phyloP scores from a whole-genome alignment of 495 filamentous ascomycete species.

The Hamigera avellanea region DNA sequence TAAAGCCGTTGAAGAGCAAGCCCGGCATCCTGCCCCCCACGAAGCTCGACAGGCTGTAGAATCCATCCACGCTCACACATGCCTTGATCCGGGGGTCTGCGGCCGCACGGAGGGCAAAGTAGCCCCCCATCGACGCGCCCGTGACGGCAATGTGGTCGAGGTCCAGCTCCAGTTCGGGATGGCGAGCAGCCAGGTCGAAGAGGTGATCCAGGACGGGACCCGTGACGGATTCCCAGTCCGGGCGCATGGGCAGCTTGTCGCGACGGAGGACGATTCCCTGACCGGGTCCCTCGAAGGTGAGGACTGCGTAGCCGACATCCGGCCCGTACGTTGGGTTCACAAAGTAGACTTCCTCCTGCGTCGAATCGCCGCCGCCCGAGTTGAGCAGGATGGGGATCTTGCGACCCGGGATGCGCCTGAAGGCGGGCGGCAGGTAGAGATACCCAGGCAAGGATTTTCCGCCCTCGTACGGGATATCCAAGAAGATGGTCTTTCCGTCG shows the following conservation, averaged over 20 bases:
- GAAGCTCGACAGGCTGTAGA: conserved; percentile 28
- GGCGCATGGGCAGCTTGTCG: conserved; percentile 17
- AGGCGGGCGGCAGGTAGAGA: conserved; percentile 26
- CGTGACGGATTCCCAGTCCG: conserved; percentile 21
- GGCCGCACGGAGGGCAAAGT: conserved; percentile 23
- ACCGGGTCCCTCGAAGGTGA: conserved; percentile 39
- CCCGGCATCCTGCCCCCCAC: conserved; percentile 15
- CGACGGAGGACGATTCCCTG: conserved; percentile 29
- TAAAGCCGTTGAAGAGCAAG: conserved; percentile 16
- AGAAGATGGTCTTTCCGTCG: conserved; percentile 6
- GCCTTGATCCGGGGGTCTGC: conserved; percentile 38
- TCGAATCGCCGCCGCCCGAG: conserved; percentile 28
- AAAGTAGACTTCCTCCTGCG: conserved; percentile 37
- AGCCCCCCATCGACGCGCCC: conserved; percentile 30
- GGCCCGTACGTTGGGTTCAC: conserved; percentile 9
- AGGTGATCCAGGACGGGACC: conserved; percentile 22
- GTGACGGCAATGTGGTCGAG: conserved; percentile 23
- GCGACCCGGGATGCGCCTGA: conserved; percentile 9
- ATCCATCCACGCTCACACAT: conserved; percentile 28
- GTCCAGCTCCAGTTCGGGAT: conserved; percentile 31
- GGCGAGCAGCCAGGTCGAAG: neutral
- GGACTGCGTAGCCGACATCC: conserved; percentile 31
- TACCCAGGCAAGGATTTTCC: conserved; percentile 16
- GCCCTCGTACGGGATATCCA: conserved; percentile 31
- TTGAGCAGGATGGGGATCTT: conserved; percentile 32